Conservation (phyloP, 2,329 filamentous ascomycete species). For the Penicillium sp. region DNA sequence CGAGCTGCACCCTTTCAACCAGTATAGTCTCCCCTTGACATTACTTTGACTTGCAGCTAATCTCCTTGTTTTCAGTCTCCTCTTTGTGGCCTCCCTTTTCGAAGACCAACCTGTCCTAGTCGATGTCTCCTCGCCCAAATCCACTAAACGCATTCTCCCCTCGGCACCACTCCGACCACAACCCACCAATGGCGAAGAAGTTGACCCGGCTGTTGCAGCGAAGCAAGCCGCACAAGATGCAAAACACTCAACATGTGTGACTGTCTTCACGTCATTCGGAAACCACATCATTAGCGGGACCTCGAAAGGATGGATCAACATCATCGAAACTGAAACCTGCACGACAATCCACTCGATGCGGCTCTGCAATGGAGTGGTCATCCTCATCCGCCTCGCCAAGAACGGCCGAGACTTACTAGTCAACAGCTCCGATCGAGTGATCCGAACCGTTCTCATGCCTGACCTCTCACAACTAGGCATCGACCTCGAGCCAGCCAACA, state of each 20-base stretch:
- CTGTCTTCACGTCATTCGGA: constrained; percentile 77
- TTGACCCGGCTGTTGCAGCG: constrained; percentile 55
- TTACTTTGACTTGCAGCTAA: neutral
- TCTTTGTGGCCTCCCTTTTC: constrained; percentile 86
- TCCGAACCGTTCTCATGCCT: constrained; percentile 84
- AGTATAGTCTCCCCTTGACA: constrained; percentile 52
- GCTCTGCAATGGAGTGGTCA: constrained; percentile 79
- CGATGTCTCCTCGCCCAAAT: constrained; percentile 64
- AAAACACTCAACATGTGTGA: constrained; percentile 89
- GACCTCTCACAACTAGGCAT: constrained; percentile 54
- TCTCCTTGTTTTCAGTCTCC: constrained; percentile 50
- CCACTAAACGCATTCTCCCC: constrained; percentile 70
- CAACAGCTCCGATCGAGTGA: constrained; percentile 91
- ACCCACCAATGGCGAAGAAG: constrained; percentile 59
- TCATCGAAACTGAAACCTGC: constrained; percentile 75
- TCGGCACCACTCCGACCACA: constrained; percentile 73
- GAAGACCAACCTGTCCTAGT: constrained; percentile 89
- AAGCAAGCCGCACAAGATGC: constrained; percentile 88
- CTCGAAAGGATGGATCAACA: constrained; percentile 92
- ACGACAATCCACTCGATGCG: constrained; percentile 86
- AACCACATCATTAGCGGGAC: constrained; percentile 89
- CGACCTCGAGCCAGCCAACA: constrained; percentile 71
- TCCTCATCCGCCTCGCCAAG: constrained; percentile 73
- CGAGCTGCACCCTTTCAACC: constrained; percentile 85
- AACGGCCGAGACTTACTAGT: constrained; percentile 84